Conservation (phyloP, 257 asterid species). For the Ajuga chamaepitys region DNA sequence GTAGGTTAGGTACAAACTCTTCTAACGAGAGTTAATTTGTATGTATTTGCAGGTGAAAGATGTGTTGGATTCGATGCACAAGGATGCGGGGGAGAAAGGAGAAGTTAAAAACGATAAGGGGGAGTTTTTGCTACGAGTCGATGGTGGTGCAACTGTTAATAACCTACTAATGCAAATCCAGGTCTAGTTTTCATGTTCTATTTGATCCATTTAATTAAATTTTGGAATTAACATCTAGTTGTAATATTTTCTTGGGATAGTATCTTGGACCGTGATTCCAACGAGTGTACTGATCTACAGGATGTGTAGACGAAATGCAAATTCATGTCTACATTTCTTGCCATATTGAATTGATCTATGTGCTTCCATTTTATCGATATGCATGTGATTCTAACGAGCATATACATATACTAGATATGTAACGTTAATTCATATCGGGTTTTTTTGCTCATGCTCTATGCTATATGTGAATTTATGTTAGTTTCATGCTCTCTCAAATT, state of each 20-base stretch:
- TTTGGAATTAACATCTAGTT: no score
- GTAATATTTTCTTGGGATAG: not conserved
- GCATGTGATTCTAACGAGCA: not conserved
- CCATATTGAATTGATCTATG: not conserved
- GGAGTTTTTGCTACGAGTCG: conserved; percentile 78
- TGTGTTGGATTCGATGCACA: conserved; percentile 88
- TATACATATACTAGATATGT: not conserved
- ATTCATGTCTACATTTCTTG: conserved; percentile 40
- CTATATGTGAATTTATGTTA: no score
- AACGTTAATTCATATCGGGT: no score
- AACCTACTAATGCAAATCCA: conserved; percentile 93
- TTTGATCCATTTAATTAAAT: not conserved
- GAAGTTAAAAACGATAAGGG: conserved; percentile 44
- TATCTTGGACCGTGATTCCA: not conserved
- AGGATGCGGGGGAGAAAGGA: conserved; percentile 69
- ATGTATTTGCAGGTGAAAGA: conserved; percentile 95
- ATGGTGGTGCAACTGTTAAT: conserved; percentile 91
- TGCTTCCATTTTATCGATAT: not conserved
- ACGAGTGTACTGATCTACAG: not conserved
- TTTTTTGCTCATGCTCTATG: no score
- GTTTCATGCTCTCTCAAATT: no score
- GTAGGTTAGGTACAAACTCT: no score
- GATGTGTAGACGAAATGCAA: conserved; percentile 36
- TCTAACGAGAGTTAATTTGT: conserved; percentile 23
- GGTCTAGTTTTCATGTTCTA: conserved; percentile 54